Base-by-base conservation (phyloP, 805 yeast species). In the Myxozyma monticola region DNA sequence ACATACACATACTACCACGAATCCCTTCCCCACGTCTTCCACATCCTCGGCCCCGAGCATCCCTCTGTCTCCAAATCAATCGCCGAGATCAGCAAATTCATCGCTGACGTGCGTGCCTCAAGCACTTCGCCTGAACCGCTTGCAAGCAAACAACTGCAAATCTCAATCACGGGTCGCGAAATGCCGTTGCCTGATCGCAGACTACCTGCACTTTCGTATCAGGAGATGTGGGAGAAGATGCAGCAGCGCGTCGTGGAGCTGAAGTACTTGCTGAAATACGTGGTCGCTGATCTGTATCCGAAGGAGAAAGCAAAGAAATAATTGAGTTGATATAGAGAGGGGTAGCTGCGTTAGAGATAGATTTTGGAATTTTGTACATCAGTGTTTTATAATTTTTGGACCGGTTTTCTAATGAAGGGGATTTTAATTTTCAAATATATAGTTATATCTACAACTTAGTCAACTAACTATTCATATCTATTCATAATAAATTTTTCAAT, bases 21-120 rank as follows among this genome's bases (percentile, higher is more conserved):
- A 24, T 29, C 15, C 2, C 15, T 54, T 20, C 59, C 59, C 3
- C 59, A 54, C 25, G 59, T 54, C 14, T 48, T 49, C 29, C 59
- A 54, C 18, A 2, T 51, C 8, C 48, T 50, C 12, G 59, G 59
- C 5, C 30, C 15, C 3, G 25, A 18, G 10, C 41, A 51, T 6
- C 45, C 43, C 6, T 54, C 59, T 18, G 59, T 54, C 8, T n/a
- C 43, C 3, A 47, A 45, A 21, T 40, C 45, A 17, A 38, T 26
- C 21, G 28, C 20, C 3, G 51, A 46, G 26, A 43, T 51, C 12
- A 14, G 18, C 20, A 24, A 17, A 10, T 54, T 54, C 22, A 43
- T 54, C 47, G 17, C 26, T 21, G 39, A 24, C 39, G 47, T 43
- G 3, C 10, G n/a, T 14, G 44, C 51, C 5, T 35, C 29, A 28